Evolutionary conservation across 2,329 filamentous ascomycete species (phyloP).

Genomic region (Canariomyces notabilis): DNA sequence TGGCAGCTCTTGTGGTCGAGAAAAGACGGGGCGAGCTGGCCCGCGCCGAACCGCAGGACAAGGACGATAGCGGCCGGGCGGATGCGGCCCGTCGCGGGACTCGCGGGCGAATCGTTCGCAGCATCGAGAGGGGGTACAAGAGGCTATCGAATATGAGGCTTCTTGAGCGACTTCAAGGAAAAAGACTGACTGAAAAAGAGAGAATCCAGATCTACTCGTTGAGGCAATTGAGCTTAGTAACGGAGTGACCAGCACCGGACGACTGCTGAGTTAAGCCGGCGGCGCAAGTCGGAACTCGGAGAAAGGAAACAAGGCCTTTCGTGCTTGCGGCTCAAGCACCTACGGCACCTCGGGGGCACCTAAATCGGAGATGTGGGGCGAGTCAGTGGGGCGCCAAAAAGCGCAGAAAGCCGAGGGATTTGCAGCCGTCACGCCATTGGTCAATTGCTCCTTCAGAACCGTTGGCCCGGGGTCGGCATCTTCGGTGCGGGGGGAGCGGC

Average conservation of each 20-base stretch:
- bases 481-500: constrained; percentile 21
- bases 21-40: constrained; percentile 24
- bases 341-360: neutral
- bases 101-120: constrained; percentile 21
- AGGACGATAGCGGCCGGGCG: constrained; percentile 6
- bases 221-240: too few species aligned
- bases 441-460: constrained; percentile 23
- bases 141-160: too few species aligned
- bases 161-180: too few species aligned
- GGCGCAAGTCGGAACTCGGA: neutral
- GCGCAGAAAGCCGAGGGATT: constrained; percentile 13
- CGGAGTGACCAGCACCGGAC: neutral
- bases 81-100: constrained; percentile 21
- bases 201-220: too few species aligned
- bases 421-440: constrained; percentile 17
- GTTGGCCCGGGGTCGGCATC: constrained; percentile 21
- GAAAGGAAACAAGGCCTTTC: neutral
- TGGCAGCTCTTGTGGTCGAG: constrained; percentile 36
- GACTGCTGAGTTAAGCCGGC: neutral
- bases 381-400: neutral
- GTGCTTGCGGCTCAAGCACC: neutral
- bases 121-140: constrained; percentile 19
- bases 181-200: too few species aligned
- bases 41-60: constrained; percentile 4
- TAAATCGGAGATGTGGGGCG: constrained; percentile 12